A percentile compares a stretch with the other conserved stretches of the same genome.
Evolutionary conservation across 768 basidiomycete species (phyloP).

Genomic region (Pleurotus ostreatus): DNA sequence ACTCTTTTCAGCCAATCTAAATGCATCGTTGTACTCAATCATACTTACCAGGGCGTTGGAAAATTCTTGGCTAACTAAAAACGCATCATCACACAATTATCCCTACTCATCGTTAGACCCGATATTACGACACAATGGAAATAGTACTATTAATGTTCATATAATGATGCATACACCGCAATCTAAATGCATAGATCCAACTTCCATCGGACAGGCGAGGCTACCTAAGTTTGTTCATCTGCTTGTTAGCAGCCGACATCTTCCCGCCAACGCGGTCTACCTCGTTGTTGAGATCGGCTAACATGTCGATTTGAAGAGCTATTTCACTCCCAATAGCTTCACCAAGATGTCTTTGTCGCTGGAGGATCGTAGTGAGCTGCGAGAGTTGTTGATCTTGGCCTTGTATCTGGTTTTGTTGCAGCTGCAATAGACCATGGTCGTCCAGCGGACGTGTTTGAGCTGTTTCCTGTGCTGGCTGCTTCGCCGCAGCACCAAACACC

Average conservation of each 20-base stretch:
- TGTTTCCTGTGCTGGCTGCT: constrained; percentile 66
- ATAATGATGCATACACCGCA: constrained; percentile 10
- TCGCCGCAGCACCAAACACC: constrained; percentile 68
- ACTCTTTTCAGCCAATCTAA: not conserved
- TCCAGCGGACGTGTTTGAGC: constrained; percentile 85
- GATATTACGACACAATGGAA: not conserved
- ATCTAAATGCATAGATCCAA: constrained; percentile 12
- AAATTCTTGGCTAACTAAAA: constrained; percentile 36
- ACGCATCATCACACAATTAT: constrained; percentile 20
- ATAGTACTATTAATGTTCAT: constrained; percentile 8
- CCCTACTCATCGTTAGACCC: constrained; percentile 2
- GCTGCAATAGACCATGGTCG: constrained; percentile 69
- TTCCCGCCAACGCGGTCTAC: constrained; percentile 79
- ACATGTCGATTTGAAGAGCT: constrained; percentile 75
- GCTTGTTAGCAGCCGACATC: constrained; percentile 73
- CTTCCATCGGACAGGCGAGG: not conserved
- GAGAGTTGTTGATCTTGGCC: constrained; percentile 83
- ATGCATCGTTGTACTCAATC: constrained; percentile 12
- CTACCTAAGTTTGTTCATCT: constrained; percentile 75
- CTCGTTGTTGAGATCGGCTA: constrained; percentile 74
- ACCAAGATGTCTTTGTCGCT: constrained; percentile 82
- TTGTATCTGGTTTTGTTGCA: constrained; percentile 79
- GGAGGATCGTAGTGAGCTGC: constrained; percentile 75
- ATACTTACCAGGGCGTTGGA: constrained; percentile 50
- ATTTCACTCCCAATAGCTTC: constrained; percentile 84